Base-by-base conservation (phyloP, 352 stramenopile genomes). In the Phytophthora megakarya region DNA sequence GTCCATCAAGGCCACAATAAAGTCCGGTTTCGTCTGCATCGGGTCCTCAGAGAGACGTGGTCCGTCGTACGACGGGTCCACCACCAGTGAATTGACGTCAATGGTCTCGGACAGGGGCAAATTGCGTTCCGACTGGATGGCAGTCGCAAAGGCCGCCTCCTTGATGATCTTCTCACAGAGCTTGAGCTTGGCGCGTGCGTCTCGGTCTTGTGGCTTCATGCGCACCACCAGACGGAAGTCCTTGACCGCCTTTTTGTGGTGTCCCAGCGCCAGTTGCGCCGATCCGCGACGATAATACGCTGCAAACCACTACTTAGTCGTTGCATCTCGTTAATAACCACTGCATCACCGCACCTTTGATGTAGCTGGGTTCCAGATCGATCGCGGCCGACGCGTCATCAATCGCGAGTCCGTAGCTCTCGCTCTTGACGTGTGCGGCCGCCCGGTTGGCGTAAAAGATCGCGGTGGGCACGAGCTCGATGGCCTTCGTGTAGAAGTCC, bases 391-490 rank as follows among this genome's bases (percentile, higher is more conserved):
- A 96, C 11, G 97, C 96, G 67, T 99, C 98, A 23, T 92, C 75
- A 48, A 99, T 98, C 9, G 98, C 98, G 6, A 99, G 76, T 1
- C 97, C 98, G 75, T 99, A 99, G 78, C 95, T 98, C 80, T 99
- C 98, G 56, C 97, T 96, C 72, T 98, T 98, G 63, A 99, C 95
- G 74, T 99, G 97, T 19, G 96, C 96, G 50, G 98, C 92, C 6
- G 98, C 97, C 21, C 96, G 86, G 76, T 98, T 98, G 42, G 91
- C 81, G 61, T 96, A 98, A 76, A 97, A 97, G 66, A 98, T 96
- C 28, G 95, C 91, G 15, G 86, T 97, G 12, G 92, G 90, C 16
- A 61, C 64, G 19, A 98, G 72, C 57, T 78, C 84, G 53, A 98
- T 97, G 16, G 93, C 95, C 40, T 87, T 66, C 45, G 88, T 90